Evolutionary conservation across 257 asterid species (phyloP).

Genomic region (Buddleja alternifolia): DNA sequence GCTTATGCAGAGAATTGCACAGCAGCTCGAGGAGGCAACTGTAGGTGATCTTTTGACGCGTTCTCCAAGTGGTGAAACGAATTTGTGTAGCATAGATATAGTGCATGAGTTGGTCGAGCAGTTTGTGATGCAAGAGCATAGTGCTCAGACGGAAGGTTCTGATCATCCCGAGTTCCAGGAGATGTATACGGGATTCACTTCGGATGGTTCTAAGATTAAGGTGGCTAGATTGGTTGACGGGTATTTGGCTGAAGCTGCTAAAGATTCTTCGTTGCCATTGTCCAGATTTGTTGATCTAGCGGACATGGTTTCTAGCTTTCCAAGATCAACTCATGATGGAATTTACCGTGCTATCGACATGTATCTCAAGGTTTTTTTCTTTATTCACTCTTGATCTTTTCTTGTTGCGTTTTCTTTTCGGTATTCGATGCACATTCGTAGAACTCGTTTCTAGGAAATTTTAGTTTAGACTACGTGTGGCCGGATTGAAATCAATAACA

Average conservation of each 20-base stretch:
- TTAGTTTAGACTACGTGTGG: no score
- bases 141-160: constrained; percentile 31
- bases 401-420: background rate
- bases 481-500: no score
- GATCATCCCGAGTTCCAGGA: constrained; percentile 50
- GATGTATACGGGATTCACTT: constrained; percentile 37
- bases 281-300: constrained; percentile 61
- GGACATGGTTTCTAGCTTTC: constrained; percentile 61
- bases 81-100: constrained; percentile 49
- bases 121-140: constrained; percentile 58
- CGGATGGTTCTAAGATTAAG: constrained; percentile 63
- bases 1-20: constrained; percentile 58
- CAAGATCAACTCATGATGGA: constrained; percentile 74
- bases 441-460: no score
- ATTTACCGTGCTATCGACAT: constrained; percentile 82
- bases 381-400: background rate
- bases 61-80: constrained; percentile 55
- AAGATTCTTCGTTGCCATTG: constrained; percentile 58
- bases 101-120: constrained; percentile 65
- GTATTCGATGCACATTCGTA: no score
- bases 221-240: constrained; percentile 76
- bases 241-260: constrained; percentile 80
- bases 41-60: constrained; percentile 59
- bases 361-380: constrained; percentile 67
- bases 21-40: constrained; percentile 70